These are phyloP conservation scores for Leccinum variicolor DNA, from an alignment of 768 basidiomycete species.

Conservation along the genomic window DNA sequence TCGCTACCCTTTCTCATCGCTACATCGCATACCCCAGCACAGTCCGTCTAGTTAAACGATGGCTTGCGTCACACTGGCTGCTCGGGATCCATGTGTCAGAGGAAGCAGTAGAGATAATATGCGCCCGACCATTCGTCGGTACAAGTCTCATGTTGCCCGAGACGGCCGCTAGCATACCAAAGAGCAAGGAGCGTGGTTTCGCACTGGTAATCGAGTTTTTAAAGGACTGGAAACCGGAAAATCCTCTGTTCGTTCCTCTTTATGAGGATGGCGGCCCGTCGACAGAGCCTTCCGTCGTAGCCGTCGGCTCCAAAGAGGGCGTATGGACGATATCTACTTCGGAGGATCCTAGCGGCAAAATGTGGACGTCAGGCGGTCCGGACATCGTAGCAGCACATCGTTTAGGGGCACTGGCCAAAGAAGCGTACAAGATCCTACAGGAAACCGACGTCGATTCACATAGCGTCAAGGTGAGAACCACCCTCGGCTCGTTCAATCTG, in stretches of 20 bases:
- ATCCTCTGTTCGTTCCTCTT: slow-evolving; percentile 71
- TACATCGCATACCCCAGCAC: slow-evolving; percentile 80
- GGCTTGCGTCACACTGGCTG: slow-evolving; percentile 90
- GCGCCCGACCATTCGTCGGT: slow-evolving; percentile 74
- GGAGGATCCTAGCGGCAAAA: slow-evolving; percentile 64
- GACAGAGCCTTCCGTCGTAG: slow-evolving; percentile 18
- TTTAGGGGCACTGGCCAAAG: slow-evolving; percentile 68
- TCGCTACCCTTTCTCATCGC: slow-evolving; percentile 76
- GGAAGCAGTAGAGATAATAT: slow-evolving; percentile 84
- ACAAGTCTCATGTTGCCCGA: slow-evolving; percentile 33
- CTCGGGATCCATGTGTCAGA: slow-evolving; percentile 67
- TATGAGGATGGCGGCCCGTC: slow-evolving; percentile 36
- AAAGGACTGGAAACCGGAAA: slow-evolving; percentile 81
- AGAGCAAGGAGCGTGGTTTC: slow-evolving; percentile 80
- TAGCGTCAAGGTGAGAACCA: slow-evolving; percentile 54
- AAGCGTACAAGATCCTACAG: slow-evolving; percentile 61
- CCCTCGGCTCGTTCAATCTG: not conserved
- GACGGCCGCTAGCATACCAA: slow-evolving; percentile 49
- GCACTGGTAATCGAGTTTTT: slow-evolving; percentile 68
- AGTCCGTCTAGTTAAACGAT: slow-evolving; percentile 85
- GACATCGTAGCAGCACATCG: slow-evolving; percentile 72
- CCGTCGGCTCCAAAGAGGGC: slow-evolving; percentile 35
- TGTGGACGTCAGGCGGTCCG: slow-evolving; percentile 74
- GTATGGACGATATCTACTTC: slow-evolving; percentile 83
- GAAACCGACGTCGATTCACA: slow-evolving; percentile 47